phyloP scores from a whole-genome alignment of 805 yeast species.

The Pichia eremophila region DNA sequence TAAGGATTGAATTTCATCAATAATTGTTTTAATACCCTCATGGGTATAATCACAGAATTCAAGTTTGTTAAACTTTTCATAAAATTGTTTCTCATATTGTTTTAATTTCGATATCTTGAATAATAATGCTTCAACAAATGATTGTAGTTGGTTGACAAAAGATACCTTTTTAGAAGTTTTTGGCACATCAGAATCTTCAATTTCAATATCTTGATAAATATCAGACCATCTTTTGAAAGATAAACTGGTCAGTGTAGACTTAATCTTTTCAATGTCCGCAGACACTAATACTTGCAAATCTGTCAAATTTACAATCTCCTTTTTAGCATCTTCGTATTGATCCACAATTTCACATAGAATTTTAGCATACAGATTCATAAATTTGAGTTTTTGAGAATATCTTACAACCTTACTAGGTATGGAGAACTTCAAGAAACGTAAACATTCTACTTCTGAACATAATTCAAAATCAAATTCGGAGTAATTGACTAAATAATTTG shows the following conservation, averaged over 20 bases:
- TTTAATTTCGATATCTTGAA: background rate
- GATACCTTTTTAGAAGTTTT: background rate
- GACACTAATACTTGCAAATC: background rate
- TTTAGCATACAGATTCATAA: conserved; percentile 49
- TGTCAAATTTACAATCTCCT: background rate
- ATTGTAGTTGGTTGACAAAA: background rate
- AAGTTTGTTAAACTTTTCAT: conserved; percentile 9
- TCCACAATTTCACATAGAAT: conserved; percentile 43
- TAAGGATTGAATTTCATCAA: conserved; percentile 27
- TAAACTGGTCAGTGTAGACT: background rate
- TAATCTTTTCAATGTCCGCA: background rate
- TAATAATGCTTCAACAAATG: background rate
- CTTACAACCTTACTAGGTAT: conserved; percentile 45
- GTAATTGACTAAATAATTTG: too few relatives aligned
- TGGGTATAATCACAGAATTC: conserved; percentile 19
- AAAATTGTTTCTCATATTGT: background rate
- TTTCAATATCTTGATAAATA: conserved; percentile 40
- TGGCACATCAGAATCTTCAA: conserved; percentile 23
- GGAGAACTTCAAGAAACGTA: conserved; percentile 41
- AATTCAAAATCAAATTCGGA: conserved; percentile 13
- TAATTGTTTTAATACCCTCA: conserved; percentile 9
- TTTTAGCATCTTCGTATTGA: conserved; percentile 9
- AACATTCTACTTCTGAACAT: conserved; percentile 45
- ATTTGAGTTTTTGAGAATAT: conserved; percentile 39
- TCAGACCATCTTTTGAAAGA: conserved; percentile 38